These are phyloP conservation scores for Metschnikowia koreensis DNA, from an alignment of 805 yeast species.

Conservation along the genomic window DNA sequence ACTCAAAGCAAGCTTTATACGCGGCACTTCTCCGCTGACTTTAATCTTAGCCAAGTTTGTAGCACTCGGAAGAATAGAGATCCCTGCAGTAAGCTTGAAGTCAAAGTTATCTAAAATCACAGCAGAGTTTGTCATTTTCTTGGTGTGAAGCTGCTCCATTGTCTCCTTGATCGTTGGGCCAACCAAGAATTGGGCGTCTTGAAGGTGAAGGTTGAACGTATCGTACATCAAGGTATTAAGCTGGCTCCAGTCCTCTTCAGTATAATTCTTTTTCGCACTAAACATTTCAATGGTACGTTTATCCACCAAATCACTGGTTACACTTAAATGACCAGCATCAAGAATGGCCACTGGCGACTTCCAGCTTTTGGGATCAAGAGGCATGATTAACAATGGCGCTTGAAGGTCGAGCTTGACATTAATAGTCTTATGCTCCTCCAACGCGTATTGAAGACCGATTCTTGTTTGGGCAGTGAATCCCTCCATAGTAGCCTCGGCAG, in stretches of 20 bases:
- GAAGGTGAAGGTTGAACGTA: slow-evolving; percentile 69
- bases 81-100: slow-evolving; percentile 69
- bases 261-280: slow-evolving; percentile 58
- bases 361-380: slow-evolving; percentile 75
- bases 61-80: slow-evolving; percentile 84
- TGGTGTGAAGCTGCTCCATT: slow-evolving; percentile 62
- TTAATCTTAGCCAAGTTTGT: slow-evolving; percentile 67
- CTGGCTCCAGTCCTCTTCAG: slow-evolving; percentile 69
- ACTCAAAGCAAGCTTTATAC: slow-evolving; percentile 66
- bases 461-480: slow-evolving; percentile 88
- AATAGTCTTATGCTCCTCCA: slow-evolving; percentile 91
- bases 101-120: slow-evolving; percentile 74
- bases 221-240: slow-evolving; percentile 86
- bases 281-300: slow-evolving; percentile 65
- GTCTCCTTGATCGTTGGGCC: slow-evolving; percentile 82
- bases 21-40: slow-evolving; percentile 76
- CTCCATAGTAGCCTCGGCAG: slow-evolving; percentile 93
- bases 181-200: slow-evolving; percentile 84
- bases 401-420: slow-evolving; percentile 85
- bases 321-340: slow-evolving; percentile 94
- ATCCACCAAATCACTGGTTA: slow-evolving; percentile 76
- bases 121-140: slow-evolving; percentile 44
- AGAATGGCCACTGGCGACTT: slow-evolving; percentile 85
- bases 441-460: slow-evolving; percentile 86
- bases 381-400: slow-evolving; percentile 87